Percentiles rank a stretch among this genome's conserved stretches.
Evolutionary conservation across 257 asterid genomes (phyloP).

Genomic region (Plantago ovata): DNA sequence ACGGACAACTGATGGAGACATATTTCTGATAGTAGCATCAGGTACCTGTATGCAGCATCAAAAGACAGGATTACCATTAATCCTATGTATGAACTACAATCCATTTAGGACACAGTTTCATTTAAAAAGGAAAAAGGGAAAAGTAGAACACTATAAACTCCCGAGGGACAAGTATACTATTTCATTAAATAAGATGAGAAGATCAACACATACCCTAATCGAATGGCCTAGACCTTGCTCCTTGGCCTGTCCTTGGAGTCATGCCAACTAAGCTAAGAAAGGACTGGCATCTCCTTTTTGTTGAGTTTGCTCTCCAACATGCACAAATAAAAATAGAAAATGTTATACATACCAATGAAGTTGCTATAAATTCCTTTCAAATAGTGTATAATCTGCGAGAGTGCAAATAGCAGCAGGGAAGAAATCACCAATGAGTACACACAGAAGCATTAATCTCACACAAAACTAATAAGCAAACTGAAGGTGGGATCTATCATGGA

Average conservation of each 20-base stretch:
- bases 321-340: constrained; percentile 18
- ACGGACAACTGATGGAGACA: constrained; percentile 86
- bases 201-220: constrained; percentile 60
- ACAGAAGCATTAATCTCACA: too few species aligned
- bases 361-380: too few species aligned
- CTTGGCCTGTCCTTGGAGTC: constrained; percentile 81
- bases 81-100: neutral
- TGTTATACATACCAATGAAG: too few species aligned
- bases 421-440: too few species aligned
- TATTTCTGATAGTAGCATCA: constrained; percentile 73
- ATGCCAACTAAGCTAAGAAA: constrained; percentile 57
- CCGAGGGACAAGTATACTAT: too few species aligned
- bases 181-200: too few species aligned
- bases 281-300: constrained; percentile 95
- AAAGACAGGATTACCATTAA: neutral
- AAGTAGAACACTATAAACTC: too few species aligned
- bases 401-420: too few species aligned
- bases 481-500: too few species aligned
- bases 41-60: constrained; percentile 48
- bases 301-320: constrained; percentile 93
- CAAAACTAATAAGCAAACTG: too few species aligned
- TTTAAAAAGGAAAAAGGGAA: neutral
- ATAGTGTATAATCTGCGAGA: too few species aligned
- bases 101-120: neutral
- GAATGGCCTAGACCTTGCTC: constrained; percentile 91